phyloP scores from a whole-genome alignment of 2,329 filamentous ascomycete genomes.

The Onygenales sp. region DNA sequence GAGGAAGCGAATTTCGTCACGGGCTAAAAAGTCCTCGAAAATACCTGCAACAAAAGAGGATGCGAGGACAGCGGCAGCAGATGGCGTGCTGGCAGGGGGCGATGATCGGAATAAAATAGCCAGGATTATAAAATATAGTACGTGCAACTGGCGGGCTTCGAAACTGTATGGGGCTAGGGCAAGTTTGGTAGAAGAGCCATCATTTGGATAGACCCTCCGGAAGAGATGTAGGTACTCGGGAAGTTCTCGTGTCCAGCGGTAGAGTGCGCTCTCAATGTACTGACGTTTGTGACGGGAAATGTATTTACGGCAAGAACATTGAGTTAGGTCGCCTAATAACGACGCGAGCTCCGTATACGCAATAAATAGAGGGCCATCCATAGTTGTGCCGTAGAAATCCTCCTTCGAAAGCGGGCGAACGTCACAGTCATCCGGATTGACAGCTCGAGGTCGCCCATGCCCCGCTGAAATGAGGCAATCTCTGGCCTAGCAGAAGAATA shows the following conservation, averaged over 20 bases:
- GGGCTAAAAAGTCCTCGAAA: constrained; percentile 35
- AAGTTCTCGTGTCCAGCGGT: constrained; percentile 29
- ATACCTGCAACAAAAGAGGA: constrained; percentile 35
- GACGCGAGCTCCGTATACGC: constrained; percentile 33
- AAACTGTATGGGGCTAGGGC: constrained; percentile 22
- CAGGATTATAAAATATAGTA: constrained; percentile 31
- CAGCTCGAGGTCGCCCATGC: constrained; percentile 31
- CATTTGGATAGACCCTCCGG: constrained; percentile 6
- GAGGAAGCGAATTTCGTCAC: constrained; percentile 34
- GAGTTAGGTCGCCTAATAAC: constrained; percentile 24
- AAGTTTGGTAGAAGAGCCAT: constrained; percentile 7
- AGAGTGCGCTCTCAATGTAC: constrained; percentile 19
- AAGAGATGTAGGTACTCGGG: constrained; percentile 20
- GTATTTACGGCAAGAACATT: constrained; percentile 17
- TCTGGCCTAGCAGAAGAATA: constrained; percentile 16
- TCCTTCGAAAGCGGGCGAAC: constrained; percentile 24
- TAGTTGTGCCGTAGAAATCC: constrained; percentile 24
- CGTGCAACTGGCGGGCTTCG: constrained; percentile 30
- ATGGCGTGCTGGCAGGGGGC: constrained; percentile 20
- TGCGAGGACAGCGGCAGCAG: constrained; percentile 29
- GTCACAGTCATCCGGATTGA: constrained; percentile 30
- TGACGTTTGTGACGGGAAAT: constrained; percentile 17
- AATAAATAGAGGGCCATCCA: constrained; percentile 25
- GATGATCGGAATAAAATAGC: constrained; percentile 30
- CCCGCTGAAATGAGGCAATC: constrained; percentile 35